A percentile compares a stretch with the other conserved stretches of the same genome.
These are phyloP conservation scores for Coemansia sp. DNA, from an alignment of 192 early-diverging fungal genomes.

Conservation along the genomic window DNA sequence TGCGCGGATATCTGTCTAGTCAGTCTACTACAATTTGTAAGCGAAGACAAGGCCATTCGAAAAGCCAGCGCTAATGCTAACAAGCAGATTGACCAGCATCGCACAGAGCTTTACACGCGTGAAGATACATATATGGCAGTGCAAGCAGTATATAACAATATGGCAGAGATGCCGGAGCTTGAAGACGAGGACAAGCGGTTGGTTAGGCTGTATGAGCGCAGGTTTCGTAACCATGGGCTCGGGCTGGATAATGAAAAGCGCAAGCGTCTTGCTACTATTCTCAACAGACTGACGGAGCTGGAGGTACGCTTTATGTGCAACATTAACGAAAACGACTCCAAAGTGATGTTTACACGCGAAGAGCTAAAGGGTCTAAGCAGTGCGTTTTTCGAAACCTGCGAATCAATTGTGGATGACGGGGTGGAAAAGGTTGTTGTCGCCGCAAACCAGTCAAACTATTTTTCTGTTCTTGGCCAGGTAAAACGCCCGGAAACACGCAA, in stretches of 20 bases:
- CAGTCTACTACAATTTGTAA: conserved; percentile 15
- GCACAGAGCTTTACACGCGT: conserved; percentile 58
- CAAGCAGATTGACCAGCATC: conserved; percentile 1
- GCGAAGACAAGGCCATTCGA: conserved; percentile 55
- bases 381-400: not conserved
- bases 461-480: conserved; percentile 1
- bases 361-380: conserved; percentile 3
- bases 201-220: conserved; percentile 56
- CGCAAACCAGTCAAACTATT: not conserved
- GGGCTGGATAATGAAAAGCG: not conserved
- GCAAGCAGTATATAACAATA: conserved; percentile 38
- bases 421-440: not conserved
- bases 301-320: conserved; percentile 1
- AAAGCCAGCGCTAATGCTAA: conserved; percentile 61
- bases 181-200: conserved; percentile 61
- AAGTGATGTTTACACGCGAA: conserved; percentile 7
- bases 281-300: conserved; percentile 10
- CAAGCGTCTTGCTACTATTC: not conserved
- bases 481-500: conserved; percentile 1
- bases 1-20: conserved; percentile 1
- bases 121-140: conserved; percentile 61
- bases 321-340: conserved; percentile 1
- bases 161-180: conserved; percentile 26
- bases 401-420: not conserved
- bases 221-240: conserved; percentile 66